phyloP scores from a whole-genome alignment of 2,329 filamentous ascomycete genomes.

The Chaetomium olivaceum region DNA sequence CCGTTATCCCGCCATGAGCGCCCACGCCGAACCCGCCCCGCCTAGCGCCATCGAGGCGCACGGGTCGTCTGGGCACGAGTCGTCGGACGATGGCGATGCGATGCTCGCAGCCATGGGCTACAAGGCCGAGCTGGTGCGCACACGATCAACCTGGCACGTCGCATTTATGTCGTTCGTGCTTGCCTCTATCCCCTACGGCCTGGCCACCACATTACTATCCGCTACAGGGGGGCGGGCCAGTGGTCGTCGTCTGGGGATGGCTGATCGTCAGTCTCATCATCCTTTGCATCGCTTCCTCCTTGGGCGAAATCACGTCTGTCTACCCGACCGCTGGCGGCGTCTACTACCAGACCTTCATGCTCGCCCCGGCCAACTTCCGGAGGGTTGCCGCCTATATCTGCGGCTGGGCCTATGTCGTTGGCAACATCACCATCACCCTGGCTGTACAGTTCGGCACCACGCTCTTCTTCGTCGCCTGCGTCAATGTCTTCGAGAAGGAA shows the following conservation, averaged over 20 bases:
- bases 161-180: constrained; percentile 77
- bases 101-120: constrained; percentile 66
- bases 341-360: constrained; percentile 78
- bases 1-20: constrained; percentile 9
- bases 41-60: constrained; percentile 8
- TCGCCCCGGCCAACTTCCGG: constrained; percentile 62
- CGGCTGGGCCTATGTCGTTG: constrained; percentile 75
- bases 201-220: constrained; percentile 72
- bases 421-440: constrained; percentile 80
- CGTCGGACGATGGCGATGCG: constrained; percentile 53
- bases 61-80: constrained; percentile 20
- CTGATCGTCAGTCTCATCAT: constrained; percentile 63
- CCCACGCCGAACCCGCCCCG: not conserved
- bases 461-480: constrained; percentile 58
- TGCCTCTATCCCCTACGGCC: constrained; percentile 72
- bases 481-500: constrained; percentile 56
- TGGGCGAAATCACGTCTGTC: constrained; percentile 73
- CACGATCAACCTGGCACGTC: constrained; percentile 67
- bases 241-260: constrained; percentile 74
- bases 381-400: constrained; percentile 68
- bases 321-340: constrained; percentile 77
- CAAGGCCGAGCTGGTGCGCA: constrained; percentile 64
- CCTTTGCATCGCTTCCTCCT: constrained; percentile 67
- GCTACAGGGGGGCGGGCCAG: constrained; percentile 64
- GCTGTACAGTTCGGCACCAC: constrained; percentile 80